Base-by-base conservation (phyloP, 2,329 filamentous ascomycete species). In the Fusarium foetens region DNA sequence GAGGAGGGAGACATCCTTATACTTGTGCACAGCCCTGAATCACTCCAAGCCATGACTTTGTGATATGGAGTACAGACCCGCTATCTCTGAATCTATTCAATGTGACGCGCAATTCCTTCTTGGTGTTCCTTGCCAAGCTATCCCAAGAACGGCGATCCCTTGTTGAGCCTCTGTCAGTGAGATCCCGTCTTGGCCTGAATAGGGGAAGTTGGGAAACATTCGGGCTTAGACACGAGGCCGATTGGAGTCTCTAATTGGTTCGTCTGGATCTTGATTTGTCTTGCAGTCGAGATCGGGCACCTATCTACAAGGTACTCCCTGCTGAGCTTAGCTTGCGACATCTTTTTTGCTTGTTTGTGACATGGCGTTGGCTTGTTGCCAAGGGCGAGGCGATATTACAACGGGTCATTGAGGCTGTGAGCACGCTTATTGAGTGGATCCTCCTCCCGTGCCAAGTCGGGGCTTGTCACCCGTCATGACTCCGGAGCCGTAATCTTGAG, bases 271-370 rank as follows among this genome's bases (percentile, higher is more conserved):
- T 70, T 21, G 63, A 64, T 73, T 63, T 67, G 39, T 62, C 66
- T 75, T 62, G 43, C 70, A 73, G 54, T 58, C 59, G 49, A 77
- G 75, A 77, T 77, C 75, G 75, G 75, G 75, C 75, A 77, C 69
- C 72, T 63, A 75, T 68, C 71, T 71, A 65, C 69, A 45, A 57
- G 59, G 63, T 35, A 12, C 38, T 39, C 63, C 63, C 59, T 67
- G 63, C 52, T 31, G 12, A 55, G 41, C 27, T 19, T 48, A 46
- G 64, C 48, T 68, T 68, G 64, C 49, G 65, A 64, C 63, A 38
- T 12, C 21, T 36, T 29, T 23, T 55, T 35, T 31, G 45, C 45
- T 48, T 31, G 23, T 25, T 27, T 45, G 11, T 14, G 42, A 42
- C 23, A 23, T 42, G 14, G n/a, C 14, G 10, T 14, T 17, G 27